These are phyloP conservation scores for Xylariaceae sp. DNA, from an alignment of 2,329 filamentous ascomycete genomes.

Conservation along the genomic window DNA sequence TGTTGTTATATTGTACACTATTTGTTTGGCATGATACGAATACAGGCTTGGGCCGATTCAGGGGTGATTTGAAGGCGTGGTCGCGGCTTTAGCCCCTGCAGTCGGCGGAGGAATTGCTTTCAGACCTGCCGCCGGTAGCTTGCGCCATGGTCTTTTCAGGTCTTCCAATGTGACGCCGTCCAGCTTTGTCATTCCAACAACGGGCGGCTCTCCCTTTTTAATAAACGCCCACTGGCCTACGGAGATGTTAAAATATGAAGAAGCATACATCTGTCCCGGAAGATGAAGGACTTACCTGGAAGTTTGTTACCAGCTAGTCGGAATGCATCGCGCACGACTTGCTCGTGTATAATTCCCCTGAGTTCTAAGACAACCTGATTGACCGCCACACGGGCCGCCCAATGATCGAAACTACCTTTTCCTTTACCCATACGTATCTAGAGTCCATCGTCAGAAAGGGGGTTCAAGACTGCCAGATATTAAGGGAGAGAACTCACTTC, in stretches of 20 bases:
- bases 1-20: constrained; percentile 13
- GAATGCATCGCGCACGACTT: constrained; percentile 89
- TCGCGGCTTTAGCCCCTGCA: constrained; percentile 14
- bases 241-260: constrained; percentile 13
- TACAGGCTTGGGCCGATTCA: constrained; percentile 6
- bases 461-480: not conserved
- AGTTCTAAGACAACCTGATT: constrained; percentile 91
- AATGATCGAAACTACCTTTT: constrained; percentile 95
- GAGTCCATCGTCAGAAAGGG: constrained; percentile 12
- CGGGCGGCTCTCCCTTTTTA: constrained; percentile 79
- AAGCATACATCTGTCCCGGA: not conserved
- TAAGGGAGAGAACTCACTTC: constrained; percentile 51
- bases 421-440: constrained; percentile 97
- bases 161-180: constrained; percentile 76
- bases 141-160: constrained; percentile 71
- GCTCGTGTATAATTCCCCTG: constrained; percentile 87
- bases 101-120: constrained; percentile 17
- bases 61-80: constrained; percentile 23
- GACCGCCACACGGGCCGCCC: constrained; percentile 84
- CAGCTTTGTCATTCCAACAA: constrained; percentile 90
- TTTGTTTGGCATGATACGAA: constrained; percentile 3
- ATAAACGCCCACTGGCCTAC: constrained; percentile 85
- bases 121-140: constrained; percentile 45
- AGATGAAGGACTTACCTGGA: constrained; percentile 58
- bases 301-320: constrained; percentile 90